phyloP scores from a whole-genome alignment of 352 stramenopile species.

The Phytophthora fragariaefolia region DNA sequence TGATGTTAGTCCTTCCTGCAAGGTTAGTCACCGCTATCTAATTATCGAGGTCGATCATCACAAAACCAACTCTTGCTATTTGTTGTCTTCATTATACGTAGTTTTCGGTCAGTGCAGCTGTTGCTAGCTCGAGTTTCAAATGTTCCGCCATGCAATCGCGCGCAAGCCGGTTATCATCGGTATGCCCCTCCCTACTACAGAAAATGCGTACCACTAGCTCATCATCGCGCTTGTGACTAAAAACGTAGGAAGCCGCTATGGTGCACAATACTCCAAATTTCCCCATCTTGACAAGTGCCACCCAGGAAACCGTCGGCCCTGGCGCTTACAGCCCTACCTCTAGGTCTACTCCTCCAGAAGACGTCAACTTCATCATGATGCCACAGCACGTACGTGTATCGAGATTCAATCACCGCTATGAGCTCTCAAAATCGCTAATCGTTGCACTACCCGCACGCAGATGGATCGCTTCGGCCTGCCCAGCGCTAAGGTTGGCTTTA shows the following conservation, averaged over 20 bases:
- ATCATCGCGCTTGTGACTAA: too few relatives aligned
- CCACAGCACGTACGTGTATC: conserved; percentile 54
- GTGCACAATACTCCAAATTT: conserved; percentile 78
- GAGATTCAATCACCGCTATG: background rate
- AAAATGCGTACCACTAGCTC: too few relatives aligned
- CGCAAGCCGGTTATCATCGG: conserved; percentile 57
- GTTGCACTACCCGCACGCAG: conserved; percentile 6
- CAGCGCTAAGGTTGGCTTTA: conserved; percentile 49
- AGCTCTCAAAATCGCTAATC: too few relatives aligned
- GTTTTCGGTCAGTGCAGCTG: conserved; percentile 65
- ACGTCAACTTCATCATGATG: conserved; percentile 80
- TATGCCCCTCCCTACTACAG: conserved; percentile 27
- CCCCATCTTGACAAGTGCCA: conserved; percentile 62
- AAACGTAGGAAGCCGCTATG: conserved; percentile 62
- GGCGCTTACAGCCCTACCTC: conserved; percentile 52
- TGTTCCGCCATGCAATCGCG: conserved; percentile 71
- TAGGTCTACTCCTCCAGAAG: conserved; percentile 37
- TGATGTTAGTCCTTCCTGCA: conserved; percentile 73
- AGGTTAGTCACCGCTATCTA: conserved; percentile 25
- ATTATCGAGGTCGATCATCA: background rate
- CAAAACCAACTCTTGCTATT: background rate
- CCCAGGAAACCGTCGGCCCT: conserved; percentile 56
- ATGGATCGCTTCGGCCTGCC: conserved; percentile 72
- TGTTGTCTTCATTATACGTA: conserved; percentile 23
- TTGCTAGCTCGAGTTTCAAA: conserved; percentile 73